These are phyloP conservation scores for Gossypium australe DNA, from an alignment of 345 rosid genomes.

Conservation along the genomic window DNA sequence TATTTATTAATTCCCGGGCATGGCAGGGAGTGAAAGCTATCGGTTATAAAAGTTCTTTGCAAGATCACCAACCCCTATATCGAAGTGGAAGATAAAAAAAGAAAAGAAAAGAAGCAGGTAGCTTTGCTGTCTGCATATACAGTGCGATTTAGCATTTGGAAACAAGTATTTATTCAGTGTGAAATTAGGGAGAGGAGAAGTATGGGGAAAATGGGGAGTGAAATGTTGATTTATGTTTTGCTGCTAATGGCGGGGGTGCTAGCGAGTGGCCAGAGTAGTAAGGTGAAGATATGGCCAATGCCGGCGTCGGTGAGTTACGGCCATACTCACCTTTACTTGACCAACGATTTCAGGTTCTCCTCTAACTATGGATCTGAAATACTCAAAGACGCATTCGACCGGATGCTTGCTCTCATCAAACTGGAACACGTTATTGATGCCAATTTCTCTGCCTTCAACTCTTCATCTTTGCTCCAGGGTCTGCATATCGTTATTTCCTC, in stretches of 20 bases:
- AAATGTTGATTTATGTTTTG: neutral
- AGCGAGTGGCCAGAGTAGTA: neutral
- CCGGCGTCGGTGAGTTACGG: conserved; percentile 44
- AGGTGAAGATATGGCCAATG: conserved; percentile 52
- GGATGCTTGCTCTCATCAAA: conserved; percentile 41
- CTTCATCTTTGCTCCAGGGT: conserved; percentile 35
- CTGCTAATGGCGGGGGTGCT: neutral
- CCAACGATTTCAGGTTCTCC: conserved; percentile 31
- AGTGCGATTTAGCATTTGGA: neutral
- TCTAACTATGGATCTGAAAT: conserved; percentile 31
- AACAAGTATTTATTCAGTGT: neutral
- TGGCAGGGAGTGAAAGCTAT: too few species aligned
- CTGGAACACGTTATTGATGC: conserved; percentile 32
- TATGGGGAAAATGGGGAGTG: neutral
- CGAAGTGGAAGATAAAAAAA: too few species aligned
- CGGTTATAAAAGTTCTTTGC: neutral
- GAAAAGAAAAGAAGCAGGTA: neutral
- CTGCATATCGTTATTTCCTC: conserved; percentile 42
- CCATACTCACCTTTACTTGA: conserved; percentile 25
- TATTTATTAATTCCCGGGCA: too few species aligned
- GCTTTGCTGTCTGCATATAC: neutral
- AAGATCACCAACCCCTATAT: too few species aligned
- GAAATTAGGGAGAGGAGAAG: neutral
- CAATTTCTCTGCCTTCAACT: conserved; percentile 26
- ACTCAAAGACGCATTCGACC: conserved; percentile 47